A percentile compares a stretch with the other conserved stretches of the same genome.
phyloP scores from a whole-genome alignment of 495 filamentous ascomycete genomes.

The Jackrogersella minutella region DNA sequence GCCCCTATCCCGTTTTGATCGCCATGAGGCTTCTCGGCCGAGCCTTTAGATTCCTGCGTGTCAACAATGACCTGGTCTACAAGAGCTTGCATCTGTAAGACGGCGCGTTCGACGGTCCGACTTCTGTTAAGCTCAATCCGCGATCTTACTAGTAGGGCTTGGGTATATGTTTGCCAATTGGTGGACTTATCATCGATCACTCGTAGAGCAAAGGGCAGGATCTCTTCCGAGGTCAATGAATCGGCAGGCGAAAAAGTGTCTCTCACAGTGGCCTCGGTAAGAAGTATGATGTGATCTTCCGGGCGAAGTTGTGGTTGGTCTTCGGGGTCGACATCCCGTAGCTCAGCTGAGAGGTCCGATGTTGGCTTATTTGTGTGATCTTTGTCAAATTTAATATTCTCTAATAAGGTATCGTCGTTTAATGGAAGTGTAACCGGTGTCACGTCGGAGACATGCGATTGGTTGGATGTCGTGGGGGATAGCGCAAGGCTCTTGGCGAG shows the following conservation, averaged over 20 bases:
- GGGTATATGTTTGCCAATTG: constrained; percentile 98
- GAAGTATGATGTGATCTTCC: constrained; percentile 82
- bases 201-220: constrained; percentile 86
- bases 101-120: constrained; percentile 84
- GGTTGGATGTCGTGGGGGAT: neutral
- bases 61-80: constrained; percentile 96
- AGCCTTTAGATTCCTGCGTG: constrained; percentile 62
- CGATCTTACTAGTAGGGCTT: constrained; percentile 86
- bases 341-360: constrained; percentile 61
- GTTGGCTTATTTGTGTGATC: constrained; percentile 48
- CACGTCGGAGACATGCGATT: constrained; percentile 17
- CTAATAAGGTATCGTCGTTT: constrained; percentile 93
- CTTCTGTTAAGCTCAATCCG: constrained; percentile 86
- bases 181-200: constrained; percentile 88
- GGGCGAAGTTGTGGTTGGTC: constrained; percentile 84
- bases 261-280: constrained; percentile 86
- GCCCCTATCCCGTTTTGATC: constrained; percentile 12
- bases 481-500: constrained; percentile 74
- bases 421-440: constrained; percentile 74
- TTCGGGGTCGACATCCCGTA: constrained; percentile 73
- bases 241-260: constrained; percentile 83
- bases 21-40: constrained; percentile 17
- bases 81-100: constrained; percentile 93
- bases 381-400: constrained; percentile 80
- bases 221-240: constrained; percentile 89